A percentile compares a stretch with the other conserved stretches of the same genome.
Conservation (phyloP, 768 basidiomycete genomes). For the Rhodotorula kratochvilovae region DNA sequence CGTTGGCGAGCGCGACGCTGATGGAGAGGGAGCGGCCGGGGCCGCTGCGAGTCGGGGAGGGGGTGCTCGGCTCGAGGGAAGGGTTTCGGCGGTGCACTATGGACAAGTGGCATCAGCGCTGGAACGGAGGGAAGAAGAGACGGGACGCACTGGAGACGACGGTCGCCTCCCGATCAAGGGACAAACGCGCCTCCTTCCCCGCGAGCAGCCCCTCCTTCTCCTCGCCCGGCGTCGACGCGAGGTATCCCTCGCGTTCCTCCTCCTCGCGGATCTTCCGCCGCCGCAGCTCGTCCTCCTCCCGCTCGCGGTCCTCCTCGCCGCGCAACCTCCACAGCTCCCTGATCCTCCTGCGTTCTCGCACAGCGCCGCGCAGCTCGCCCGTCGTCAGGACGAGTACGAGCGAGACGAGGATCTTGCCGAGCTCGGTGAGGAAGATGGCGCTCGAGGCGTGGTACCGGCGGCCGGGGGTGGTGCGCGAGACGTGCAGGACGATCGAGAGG, state of each 20-base stretch:
- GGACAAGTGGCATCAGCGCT: too few relatives aligned
- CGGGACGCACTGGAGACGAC: constrained; percentile 2
- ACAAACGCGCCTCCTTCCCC: neutral
- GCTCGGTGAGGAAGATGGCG: constrained; percentile 86
- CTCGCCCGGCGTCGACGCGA: neutral
- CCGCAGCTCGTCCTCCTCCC: neutral
- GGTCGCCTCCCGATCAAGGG: neutral
- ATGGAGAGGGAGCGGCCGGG: constrained; percentile 14
- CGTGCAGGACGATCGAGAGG: constrained; percentile 87
- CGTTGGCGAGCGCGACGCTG: constrained; percentile 24
- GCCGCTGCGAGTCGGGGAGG: neutral
- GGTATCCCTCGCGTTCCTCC: constrained; percentile 1
- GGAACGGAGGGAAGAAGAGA: too few relatives aligned
- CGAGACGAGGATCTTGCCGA: constrained; percentile 82
- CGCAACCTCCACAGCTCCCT: neutral
- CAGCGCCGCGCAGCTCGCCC: constrained; percentile 15
- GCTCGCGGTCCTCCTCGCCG: neutral
- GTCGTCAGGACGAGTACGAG: constrained; percentile 58
- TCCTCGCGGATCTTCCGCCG: neutral
- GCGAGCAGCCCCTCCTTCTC: neutral
- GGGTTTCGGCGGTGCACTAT: constrained; percentile 5
- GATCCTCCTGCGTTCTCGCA: neutral
- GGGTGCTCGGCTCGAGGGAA: neutral
- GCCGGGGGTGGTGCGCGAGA: constrained; percentile 64
- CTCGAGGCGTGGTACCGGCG: constrained; percentile 72